These are phyloP conservation scores for Alternaria sp. DNA, from an alignment of 2,329 filamentous ascomycete species.

Conservation along the genomic window DNA sequence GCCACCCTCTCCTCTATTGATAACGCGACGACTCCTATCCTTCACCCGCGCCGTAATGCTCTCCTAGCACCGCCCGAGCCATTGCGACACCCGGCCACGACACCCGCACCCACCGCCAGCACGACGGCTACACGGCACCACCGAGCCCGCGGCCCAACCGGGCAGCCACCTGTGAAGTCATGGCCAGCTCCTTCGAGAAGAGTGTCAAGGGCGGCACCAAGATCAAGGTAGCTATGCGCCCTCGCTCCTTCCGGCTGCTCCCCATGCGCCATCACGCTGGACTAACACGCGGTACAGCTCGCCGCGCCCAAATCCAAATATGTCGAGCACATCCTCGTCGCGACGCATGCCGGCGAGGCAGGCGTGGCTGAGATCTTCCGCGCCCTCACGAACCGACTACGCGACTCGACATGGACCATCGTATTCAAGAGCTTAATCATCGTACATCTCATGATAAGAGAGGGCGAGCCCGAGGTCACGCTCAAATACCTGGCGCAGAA, in stretches of 20 bases:
- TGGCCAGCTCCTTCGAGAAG: constrained; percentile 95
- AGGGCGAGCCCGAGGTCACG: constrained; percentile 88
- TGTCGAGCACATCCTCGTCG: constrained; percentile 96
- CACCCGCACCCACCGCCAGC: constrained; percentile 9
- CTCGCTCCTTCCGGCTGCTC: neutral
- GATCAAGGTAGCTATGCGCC: constrained; percentile 72
- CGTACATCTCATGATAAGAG: constrained; percentile 95
- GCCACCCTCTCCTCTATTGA: constrained; percentile 19
- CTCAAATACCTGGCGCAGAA: constrained; percentile 83
- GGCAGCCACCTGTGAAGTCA: constrained; percentile 46
- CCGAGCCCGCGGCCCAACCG: constrained; percentile 21
- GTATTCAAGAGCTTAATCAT: constrained; percentile 98
- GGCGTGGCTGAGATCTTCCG: constrained; percentile 96
- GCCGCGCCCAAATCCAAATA: constrained; percentile 98
- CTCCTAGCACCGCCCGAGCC: constrained; percentile 30
- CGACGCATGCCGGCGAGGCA: constrained; percentile 91
- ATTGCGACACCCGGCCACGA: constrained; percentile 18
- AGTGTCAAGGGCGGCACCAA: constrained; percentile 98
- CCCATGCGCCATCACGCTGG: constrained; percentile 15
- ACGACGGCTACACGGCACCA: constrained; percentile 6
- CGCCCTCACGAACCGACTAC: constrained; percentile 82
- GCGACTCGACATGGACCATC: constrained; percentile 99
- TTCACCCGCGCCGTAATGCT: constrained; percentile 32
- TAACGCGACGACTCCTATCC: constrained; percentile 25
- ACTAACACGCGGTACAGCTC: constrained; percentile 62